Conservation (phyloP, 805 yeast genomes). For the Ogataea paraovalis region DNA sequence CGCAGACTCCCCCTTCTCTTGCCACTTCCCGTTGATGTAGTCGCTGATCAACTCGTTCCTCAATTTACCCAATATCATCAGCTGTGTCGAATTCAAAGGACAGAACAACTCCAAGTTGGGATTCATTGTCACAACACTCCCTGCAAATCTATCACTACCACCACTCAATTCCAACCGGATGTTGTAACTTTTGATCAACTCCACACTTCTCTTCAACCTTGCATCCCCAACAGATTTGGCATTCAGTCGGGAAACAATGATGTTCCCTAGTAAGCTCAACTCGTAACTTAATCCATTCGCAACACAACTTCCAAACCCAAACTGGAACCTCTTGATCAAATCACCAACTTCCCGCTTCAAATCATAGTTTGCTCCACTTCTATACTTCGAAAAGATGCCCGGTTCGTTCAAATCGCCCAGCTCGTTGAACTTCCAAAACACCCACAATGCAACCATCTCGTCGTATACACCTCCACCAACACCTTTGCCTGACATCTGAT, state of each 20-base stretch:
- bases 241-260: slow-evolving; percentile 16
- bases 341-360: slow-evolving; percentile 31
- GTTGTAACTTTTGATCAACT: slow-evolving; percentile 9
- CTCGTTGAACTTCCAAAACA: slow-evolving; percentile 63
- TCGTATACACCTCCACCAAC: slow-evolving; percentile 45
- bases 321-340: slow-evolving; percentile 29
- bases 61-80: not conserved
- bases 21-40: not conserved
- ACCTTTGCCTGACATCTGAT: slow-evolving; percentile 45
- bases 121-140: not conserved
- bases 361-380: slow-evolving; percentile 40
- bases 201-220: slow-evolving; percentile 12
- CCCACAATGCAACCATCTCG: slow-evolving; percentile 54
- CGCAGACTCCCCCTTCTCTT: not conserved
- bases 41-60: not conserved
- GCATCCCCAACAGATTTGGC: slow-evolving; percentile 10
- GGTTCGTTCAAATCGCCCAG: slow-evolving; percentile 34
- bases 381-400: slow-evolving; percentile 12
- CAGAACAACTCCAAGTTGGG: slow-evolving; percentile 2
- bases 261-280: slow-evolving; percentile 11
- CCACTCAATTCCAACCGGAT: slow-evolving; percentile 12
- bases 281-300: slow-evolving; percentile 27
- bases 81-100: slow-evolving; percentile 4
- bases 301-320: slow-evolving; percentile 14
- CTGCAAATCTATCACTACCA: not conserved